Evolutionary conservation across 106 monocot genomes (phyloP).

Genomic region (Phalaenopsis aphrodite): DNA sequence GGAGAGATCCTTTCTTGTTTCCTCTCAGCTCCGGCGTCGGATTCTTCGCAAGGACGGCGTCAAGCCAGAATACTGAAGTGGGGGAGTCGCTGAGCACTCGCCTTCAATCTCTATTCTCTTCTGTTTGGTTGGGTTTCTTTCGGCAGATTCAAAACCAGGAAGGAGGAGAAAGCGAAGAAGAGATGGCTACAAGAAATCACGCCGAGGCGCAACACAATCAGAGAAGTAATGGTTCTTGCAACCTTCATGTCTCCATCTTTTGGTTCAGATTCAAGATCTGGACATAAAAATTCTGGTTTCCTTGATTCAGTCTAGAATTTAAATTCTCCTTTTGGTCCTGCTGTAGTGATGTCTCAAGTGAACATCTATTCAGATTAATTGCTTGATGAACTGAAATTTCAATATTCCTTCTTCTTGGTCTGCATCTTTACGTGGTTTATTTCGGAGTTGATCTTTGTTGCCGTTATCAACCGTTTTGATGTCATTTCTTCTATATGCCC

Average conservation of each 20-base stretch:
- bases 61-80: neutral
- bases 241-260: too few relatives aligned
- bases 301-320: neutral
- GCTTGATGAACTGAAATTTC: too few relatives aligned
- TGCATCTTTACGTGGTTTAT: too few relatives aligned
- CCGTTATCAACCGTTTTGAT: too few relatives aligned
- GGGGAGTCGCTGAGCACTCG: slow-evolving; percentile 16
- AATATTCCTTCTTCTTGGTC: too few relatives aligned
- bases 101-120: slow-evolving; percentile 19
- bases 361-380: too few relatives aligned
- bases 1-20: neutral
- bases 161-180: slow-evolving; percentile 1
- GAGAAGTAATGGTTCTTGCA: neutral
- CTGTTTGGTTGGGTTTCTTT: slow-evolving; percentile 10
- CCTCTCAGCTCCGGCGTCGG: neutral
- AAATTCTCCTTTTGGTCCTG: too few relatives aligned
- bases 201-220: neutral
- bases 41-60: neutral
- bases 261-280: neutral
- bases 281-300: neutral
- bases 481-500: too few relatives aligned
- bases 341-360: too few relatives aligned
- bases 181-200: slow-evolving; percentile 20
- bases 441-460: too few relatives aligned
- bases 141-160: neutral